phyloP scores from a whole-genome alignment of 495 filamentous ascomycete species.

The Geopyxis carbonaria region DNA sequence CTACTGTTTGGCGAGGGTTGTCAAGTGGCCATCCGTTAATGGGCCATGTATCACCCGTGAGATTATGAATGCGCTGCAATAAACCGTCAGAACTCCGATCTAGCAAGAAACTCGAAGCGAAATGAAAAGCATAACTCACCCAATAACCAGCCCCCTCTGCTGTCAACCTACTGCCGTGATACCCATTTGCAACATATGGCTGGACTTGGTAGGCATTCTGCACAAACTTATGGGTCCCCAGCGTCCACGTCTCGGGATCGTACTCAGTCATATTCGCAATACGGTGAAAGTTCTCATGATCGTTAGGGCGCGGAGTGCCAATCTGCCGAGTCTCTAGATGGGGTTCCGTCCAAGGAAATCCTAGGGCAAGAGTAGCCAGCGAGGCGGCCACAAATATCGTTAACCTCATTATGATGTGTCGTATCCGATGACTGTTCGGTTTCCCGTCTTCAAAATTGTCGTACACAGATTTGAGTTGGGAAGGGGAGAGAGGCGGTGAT shows the following conservation, averaged over 20 bases:
- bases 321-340: constrained; percentile 13
- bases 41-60: constrained; percentile 27
- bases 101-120: neutral
- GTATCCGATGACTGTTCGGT: too few relatives aligned
- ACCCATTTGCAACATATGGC: constrained; percentile 47
- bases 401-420: too few relatives aligned
- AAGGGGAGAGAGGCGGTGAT: too few relatives aligned
- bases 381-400: neutral
- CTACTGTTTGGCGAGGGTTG: constrained; percentile 48
- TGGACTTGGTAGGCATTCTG: constrained; percentile 48
- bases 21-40: constrained; percentile 65
- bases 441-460: too few relatives aligned
- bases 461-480: too few relatives aligned
- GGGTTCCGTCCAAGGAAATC: neutral
- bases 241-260: constrained; percentile 34
- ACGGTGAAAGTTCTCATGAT: constrained; percentile 10
- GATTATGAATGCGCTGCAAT: constrained; percentile 46
- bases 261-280: constrained; percentile 19
- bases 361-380: neutral
- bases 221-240: constrained; percentile 40
- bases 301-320: constrained; percentile 13
- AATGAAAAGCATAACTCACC: constrained; percentile 19
- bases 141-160: constrained; percentile 31
- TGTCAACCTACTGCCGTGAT: constrained; percentile 44
- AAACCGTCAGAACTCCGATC: constrained; percentile 12